A percentile compares a stretch with the other conserved stretches of the same genome.
These are phyloP conservation scores for Jaltomata sinuosa DNA, from an alignment of 257 asterid species.

Conservation along the genomic window DNA sequence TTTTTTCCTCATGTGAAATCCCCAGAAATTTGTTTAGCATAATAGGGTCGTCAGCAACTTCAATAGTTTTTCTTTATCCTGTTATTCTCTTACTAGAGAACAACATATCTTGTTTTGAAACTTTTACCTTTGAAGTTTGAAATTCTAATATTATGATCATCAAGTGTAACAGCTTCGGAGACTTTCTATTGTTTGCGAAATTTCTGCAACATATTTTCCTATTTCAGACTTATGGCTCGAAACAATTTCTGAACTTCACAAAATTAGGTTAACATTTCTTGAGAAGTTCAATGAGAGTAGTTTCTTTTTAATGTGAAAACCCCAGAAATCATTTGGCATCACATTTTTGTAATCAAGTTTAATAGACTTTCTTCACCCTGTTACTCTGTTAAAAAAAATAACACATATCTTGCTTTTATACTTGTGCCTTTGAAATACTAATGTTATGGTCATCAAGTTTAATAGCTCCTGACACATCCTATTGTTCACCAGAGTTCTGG, in stretches of 20 bases:
- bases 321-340: neutral
- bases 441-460: neutral
- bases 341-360: neutral
- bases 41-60: neutral
- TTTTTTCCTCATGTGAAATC: neutral
- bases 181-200: conserved; percentile 21
- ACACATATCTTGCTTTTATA: neutral
- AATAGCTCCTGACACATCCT: neutral
- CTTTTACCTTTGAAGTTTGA: neutral
- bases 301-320: neutral
- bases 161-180: neutral
- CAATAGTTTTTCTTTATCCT: neutral
- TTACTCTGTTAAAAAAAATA: neutral
- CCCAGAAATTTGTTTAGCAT: neutral
- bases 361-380: neutral
- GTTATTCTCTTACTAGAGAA: neutral
- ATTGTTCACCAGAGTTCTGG: conserved; percentile 63
- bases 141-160: neutral
- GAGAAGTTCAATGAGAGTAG: neutral
- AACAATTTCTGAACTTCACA: conserved; percentile 81
- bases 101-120: neutral
- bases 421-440: neutral
- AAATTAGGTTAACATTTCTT: conserved; percentile 48
- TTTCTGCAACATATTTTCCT: conserved; percentile 82
- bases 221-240: conserved; percentile 72